Conservation (phyloP, 257 asterid species). For the Capsicum baccatum region DNA sequence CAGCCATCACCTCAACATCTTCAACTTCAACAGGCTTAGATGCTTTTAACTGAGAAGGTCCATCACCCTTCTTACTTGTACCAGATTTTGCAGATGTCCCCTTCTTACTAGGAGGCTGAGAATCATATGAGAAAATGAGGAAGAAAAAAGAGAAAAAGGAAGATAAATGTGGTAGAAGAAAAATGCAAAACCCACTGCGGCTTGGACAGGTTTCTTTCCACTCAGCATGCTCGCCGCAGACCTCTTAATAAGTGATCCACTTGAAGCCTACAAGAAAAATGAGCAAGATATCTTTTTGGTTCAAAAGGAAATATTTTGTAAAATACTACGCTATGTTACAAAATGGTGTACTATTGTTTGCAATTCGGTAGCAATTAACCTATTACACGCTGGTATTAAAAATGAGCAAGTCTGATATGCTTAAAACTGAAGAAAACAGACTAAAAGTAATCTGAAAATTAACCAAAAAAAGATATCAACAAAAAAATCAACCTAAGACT, state of each 20-base stretch:
- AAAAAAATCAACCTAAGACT: background rate
- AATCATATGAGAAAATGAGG: conserved; percentile 27
- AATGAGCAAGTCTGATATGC: conserved; percentile 23
- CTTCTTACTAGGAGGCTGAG: conserved; percentile 84
- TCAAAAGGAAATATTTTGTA: conserved; percentile 19
- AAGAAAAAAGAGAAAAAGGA: conserved; percentile 23
- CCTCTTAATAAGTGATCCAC: conserved; percentile 66
- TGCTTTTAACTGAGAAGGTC: conserved; percentile 65
- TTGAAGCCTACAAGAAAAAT: conserved; percentile 63
- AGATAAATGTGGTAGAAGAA: background rate
- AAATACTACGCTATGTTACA: background rate
- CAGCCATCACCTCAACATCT: conserved; percentile 76
- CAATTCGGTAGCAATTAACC: background rate
- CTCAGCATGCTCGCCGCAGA: conserved; percentile 99
- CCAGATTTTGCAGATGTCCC: conserved; percentile 64
- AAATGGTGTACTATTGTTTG: background rate
- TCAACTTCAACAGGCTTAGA: conserved; percentile 75
- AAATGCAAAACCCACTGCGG: conserved; percentile 67
- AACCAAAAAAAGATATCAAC: background rate
- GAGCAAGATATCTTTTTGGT: conserved; percentile 13
- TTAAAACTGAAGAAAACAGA: background rate
- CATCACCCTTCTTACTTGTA: conserved; percentile 73
- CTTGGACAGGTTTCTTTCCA: conserved; percentile 74
- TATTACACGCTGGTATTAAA: conserved; percentile 10
- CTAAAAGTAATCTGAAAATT: background rate